Conservation (phyloP, 202 grass and related monocot species). For the Setaria italica region DNA sequence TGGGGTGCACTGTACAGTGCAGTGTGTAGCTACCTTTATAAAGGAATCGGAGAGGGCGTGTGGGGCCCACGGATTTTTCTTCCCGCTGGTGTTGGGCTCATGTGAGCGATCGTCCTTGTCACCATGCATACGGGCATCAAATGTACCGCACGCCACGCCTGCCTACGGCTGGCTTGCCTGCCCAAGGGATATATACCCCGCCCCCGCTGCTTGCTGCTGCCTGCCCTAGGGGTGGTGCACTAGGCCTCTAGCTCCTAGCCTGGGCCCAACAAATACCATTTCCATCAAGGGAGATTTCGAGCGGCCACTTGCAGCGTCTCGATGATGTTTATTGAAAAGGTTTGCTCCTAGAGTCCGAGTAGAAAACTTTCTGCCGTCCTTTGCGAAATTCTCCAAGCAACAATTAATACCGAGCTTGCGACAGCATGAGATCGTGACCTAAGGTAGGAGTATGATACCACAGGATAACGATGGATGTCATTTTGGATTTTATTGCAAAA, state of each 20-base stretch:
- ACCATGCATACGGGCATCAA: conserved; percentile 60
- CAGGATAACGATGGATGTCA: not conserved
- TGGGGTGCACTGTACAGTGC: conserved; percentile 50
- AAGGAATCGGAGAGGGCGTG: conserved; percentile 33
- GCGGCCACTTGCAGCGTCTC: not conserved
- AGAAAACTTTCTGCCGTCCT: not conserved
- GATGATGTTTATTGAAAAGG: conserved; percentile 28
- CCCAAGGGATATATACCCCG: conserved; percentile 30
- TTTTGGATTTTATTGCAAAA: too few species aligned
- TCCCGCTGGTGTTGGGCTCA: conserved; percentile 69
- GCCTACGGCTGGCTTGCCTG: conserved; percentile 30
- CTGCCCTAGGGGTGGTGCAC: not conserved
- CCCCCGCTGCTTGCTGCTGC: not conserved
- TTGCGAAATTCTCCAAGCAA: conserved; percentile 5
- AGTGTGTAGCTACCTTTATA: conserved; percentile 66
- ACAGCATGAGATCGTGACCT: not conserved
- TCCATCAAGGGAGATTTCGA: conserved; percentile 42
- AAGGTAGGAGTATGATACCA: not conserved
- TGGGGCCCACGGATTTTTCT: conserved; percentile 58
- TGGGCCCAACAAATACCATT: conserved; percentile 40
- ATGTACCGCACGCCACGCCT: conserved; percentile 51
- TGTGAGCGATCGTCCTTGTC: conserved; percentile 93
- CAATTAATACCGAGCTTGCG: not conserved
- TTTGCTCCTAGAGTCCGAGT: not conserved
- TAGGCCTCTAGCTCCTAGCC: conserved; percentile 30